These are phyloP conservation scores for Hymenoscyphus fructigenus DNA, from an alignment of 2,329 filamentous ascomycete species.

Conservation along the genomic window DNA sequence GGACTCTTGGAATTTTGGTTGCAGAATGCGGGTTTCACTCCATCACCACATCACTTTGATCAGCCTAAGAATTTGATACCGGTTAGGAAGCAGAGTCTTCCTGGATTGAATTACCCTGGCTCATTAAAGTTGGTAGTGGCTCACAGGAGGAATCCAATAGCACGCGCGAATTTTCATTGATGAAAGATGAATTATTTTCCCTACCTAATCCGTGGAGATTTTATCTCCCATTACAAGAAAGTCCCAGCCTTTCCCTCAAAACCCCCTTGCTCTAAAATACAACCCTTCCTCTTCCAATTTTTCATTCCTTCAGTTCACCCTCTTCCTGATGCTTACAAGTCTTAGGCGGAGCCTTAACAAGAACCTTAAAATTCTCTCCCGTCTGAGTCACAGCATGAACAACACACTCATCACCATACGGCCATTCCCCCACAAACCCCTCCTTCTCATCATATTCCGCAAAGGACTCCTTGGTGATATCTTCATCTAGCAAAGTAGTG, in stretches of 20 bases:
- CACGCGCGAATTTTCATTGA: no score
- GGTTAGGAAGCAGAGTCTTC: no score
- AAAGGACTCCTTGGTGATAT: constrained; percentile 38
- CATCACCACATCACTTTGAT: no score
- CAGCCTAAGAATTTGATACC: no score
- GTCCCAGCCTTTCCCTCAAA: neutral
- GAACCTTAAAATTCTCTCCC: constrained; percentile 43
- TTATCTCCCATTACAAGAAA: no score
- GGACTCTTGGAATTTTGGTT: no score
- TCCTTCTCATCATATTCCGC: constrained; percentile 40
- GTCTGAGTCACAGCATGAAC: constrained; percentile 44
- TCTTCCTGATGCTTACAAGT: neutral
- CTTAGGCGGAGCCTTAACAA: constrained; percentile 34
- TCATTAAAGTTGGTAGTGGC: no score
- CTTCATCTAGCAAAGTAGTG: constrained; percentile 36
- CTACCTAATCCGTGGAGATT: no score
- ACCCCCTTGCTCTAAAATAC: neutral
- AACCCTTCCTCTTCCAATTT: neutral
- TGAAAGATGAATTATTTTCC: no score
- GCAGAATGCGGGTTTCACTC: no score
- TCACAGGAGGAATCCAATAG: no score
- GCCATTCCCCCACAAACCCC: constrained; percentile 39
- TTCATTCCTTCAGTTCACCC: neutral
- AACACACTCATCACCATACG: constrained; percentile 45
- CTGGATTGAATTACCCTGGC: no score